Base-by-base conservation (phyloP, 2,329 filamentous ascomycete genomes). In the Fusarium tricinctum region DNA sequence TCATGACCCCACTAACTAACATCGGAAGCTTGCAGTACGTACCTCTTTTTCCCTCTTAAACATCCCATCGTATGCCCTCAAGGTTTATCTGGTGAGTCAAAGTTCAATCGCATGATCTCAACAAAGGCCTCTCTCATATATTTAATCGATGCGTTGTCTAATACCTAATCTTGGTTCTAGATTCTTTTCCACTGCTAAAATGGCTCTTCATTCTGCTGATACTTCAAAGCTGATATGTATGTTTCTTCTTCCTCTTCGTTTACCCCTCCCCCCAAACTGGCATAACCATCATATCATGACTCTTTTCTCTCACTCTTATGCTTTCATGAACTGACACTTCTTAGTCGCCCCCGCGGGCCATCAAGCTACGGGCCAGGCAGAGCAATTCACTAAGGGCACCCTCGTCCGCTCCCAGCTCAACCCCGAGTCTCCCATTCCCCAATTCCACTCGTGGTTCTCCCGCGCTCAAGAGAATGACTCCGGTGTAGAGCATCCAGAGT, bases 361-460 rank as follows among this genome's bases (percentile, higher is more conserved):
- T 68, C 80, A 86, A 66, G 79, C 83, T 52, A 81, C 86, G 53
- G 81, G 83, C 3, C 91, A 92, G 77, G 93, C 93, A 13, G 88
- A 88, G 23, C 93, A 97, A 78, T 97, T 94, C 84, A 88, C 86
- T 49, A 80, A 78, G 54, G 88, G 87, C 72, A 83, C 84, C 2
- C 88, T 97, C 30, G 83, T 85, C 35, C 84, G 82, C 46, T 73
- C 79, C 1, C 86, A 93, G 75, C 88, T 97, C 19, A 79, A 87
- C 72, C 75, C 84, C 2, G 57, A 82, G 10, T 86, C 86, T 55
- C 96, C 96, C 1, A 88, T 95, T 59, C 83, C 84, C 32, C 96
- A 98, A 82, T 99, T 98, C 84, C 88, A 97, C 82, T 79, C 82
- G 65, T 99, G 96, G 96, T 99, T 97, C 85, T 85, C 86, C 14